Evolutionary conservation across 208 protist species (phyloP), one percentile per base, ranked within the genome.

Genomic region (Wallacemonas sp.): DNA sequence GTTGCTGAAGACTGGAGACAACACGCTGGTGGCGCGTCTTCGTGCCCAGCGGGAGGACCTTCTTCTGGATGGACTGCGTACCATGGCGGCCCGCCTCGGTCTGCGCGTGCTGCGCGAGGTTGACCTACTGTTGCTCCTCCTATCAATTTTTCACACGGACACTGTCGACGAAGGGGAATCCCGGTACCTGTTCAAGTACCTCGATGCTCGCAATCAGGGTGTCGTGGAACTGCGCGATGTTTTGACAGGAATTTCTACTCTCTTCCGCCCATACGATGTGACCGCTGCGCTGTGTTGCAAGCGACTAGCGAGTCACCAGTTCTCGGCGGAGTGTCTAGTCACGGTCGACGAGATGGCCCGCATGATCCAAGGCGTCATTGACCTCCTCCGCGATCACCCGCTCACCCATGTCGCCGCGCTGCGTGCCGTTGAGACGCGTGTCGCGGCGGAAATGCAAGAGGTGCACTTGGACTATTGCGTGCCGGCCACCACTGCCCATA

Each of bases 151-250:
- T 39, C 56, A 49, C 38, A n/a, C 11, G 11, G 41, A 31, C 21
- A 3, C 53, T 19, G 45, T 79, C 1, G 34, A 68, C 26, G 66
- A 47, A 22, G 47, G 46, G 15, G 77, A 83, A 12, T 49, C 62
- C 12, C 38, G 55, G 14, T 68, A 73, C 53, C 49, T 83, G 2
- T 83, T 83, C 65, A 63, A 66, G n/a, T 78, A 75, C 49, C 58
- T 78, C 38, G 66, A 79, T 36, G 74, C 44, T 46, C 44, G 45
- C 33, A 22, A 26, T n/a, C 44, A 68, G 14, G 65, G 63, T 1
- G 34, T 47, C 2, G 53, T 83, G 0, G 51, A 74, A 9, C 71
- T 79, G 33, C 45, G 68, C 31, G 72, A 75, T 2, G 15, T 76
- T 36, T 46, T 75, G 17, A 34, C 34, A 2, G 68, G 68, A n/a